Evolutionary conservation across 371 early-diverging fungal genomes (phyloP).

Genomic region (Rhizopus arrhizus): DNA sequence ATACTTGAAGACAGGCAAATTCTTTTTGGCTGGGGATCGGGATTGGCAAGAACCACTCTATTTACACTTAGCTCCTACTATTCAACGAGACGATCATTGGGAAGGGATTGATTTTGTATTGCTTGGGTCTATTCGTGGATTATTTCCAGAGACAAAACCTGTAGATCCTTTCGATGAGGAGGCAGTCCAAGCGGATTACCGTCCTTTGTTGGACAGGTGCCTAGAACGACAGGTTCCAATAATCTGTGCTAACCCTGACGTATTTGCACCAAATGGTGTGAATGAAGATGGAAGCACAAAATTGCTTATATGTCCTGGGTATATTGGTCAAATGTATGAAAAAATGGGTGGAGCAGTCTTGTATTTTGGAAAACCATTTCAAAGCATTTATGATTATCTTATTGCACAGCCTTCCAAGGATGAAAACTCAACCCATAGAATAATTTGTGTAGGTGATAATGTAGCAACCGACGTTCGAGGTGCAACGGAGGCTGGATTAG

Average conservation of each 20-base stretch:
- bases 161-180: constrained; percentile 31
- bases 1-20: constrained; percentile 36
- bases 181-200: constrained; percentile 35
- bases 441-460: constrained; percentile 51
- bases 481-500: constrained; percentile 38
- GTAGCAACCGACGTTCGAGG: constrained; percentile 48
- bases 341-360: constrained; percentile 47
- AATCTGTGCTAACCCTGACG: constrained; percentile 52
- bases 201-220: constrained; percentile 29
- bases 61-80: constrained; percentile 23
- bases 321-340: constrained; percentile 44
- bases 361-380: constrained; percentile 51
- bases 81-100: constrained; percentile 26
- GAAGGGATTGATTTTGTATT: constrained; percentile 46
- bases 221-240: constrained; percentile 31
- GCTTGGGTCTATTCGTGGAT: constrained; percentile 33
- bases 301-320: constrained; percentile 45
- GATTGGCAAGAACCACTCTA: constrained; percentile 47
- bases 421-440: background rate
- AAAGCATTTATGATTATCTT: constrained; percentile 44
- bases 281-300: constrained; percentile 32
- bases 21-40: constrained; percentile 38
- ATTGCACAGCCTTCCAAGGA: constrained; percentile 16
- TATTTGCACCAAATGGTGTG: constrained; percentile 46
- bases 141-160: constrained; percentile 15